Evolutionary conservation across 352 stramenopile species (phyloP), one percentile per base, ranked within the genome.

Genomic region (Sclerospora graminicola): DNA sequence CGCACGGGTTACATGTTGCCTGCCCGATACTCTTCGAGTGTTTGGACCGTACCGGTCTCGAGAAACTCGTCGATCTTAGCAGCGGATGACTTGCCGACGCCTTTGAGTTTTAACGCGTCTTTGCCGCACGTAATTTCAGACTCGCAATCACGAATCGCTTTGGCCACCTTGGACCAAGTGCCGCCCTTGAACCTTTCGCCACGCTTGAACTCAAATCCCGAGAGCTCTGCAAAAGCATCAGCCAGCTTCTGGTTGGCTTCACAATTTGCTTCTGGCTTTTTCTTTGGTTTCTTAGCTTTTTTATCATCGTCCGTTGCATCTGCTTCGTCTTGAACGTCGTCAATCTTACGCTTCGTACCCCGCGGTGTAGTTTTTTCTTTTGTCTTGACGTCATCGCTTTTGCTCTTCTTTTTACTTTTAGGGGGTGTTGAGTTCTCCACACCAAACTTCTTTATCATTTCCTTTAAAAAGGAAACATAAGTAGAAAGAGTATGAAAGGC

Each of bases 131-230:
- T 66, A 62, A 94, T 81, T 18, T 60, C 54, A 2, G 65, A 54
- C 28, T 87, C 75, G 35, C 60, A 55, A 21, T 90, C 77, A 16
- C 76, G 76, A 34, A 94, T 84, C 4, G 82, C 77, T 48, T 89
- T 89, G 32, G 79, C 77, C 10, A 91, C 82, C 51, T 94, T 94
- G 28, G 80, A 89, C 75, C 79, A 94, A 0, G 82, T 89, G 31
- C 71, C 77, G 41, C 79, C 82, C 51, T 89, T 90, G 59, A 94
- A 91, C 39, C 66, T 74, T 35, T 94, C 82, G 2, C 79, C 79
- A 19, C 78, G 74, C 69, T 94, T 91, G 54, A 91, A 94, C 36
- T 94, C 77, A 38, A 90, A 90, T 15, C 73, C 72, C n/a, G 79
- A 82, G 21, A 94, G 69, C 49, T 94, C 82, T 1, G 59, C 48